A percentile compares a stretch with the other conserved stretches of the same genome.
Evolutionary conservation across 352 stramenopile species (phyloP).

Genomic region (Thraustochytrium striatum): DNA sequence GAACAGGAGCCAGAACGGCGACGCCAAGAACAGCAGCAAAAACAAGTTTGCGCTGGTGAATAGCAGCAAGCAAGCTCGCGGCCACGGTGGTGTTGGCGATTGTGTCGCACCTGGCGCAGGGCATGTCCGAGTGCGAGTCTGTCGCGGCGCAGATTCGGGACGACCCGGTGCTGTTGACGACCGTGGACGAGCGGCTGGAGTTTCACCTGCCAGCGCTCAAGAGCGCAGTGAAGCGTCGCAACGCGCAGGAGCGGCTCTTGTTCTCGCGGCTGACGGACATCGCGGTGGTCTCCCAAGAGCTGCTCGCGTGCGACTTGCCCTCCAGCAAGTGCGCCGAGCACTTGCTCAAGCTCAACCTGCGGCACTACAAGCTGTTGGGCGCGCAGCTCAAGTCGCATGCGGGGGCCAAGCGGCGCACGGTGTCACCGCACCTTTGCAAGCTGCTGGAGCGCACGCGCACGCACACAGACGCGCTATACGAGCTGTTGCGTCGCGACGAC

Average conservation of each 20-base stretch:
- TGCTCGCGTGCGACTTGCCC: background rate
- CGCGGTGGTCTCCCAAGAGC: background rate
- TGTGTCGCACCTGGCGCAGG: background rate
- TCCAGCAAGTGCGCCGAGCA: background rate
- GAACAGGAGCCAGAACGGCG: too few relatives aligned
- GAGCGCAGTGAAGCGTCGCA: background rate
- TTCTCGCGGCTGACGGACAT: slow-evolving; percentile 1
- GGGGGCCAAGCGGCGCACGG: slow-evolving; percentile 56
- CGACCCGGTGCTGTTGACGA: background rate
- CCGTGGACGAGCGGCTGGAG: background rate
- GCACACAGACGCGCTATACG: slow-evolving; percentile 1
- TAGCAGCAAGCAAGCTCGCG: background rate
- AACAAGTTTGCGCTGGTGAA: background rate
- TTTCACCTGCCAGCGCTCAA: background rate
- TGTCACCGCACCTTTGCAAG: slow-evolving; percentile 58
- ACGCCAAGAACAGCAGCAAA: background rate
- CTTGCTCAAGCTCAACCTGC: slow-evolving; percentile 28
- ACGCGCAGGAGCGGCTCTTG: slow-evolving; percentile 2
- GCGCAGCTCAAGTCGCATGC: slow-evolving; percentile 58
- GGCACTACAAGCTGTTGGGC: slow-evolving; percentile 63
- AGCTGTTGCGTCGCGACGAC: background rate
- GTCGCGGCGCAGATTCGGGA: slow-evolving; percentile 23
- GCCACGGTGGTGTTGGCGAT: background rate
- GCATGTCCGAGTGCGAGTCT: slow-evolving; percentile 24
- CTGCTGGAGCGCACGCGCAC: slow-evolving; percentile 61